Evolutionary conservation across 306 rosid genomes (phyloP).

Genomic region (Leucaena leucocephala): DNA sequence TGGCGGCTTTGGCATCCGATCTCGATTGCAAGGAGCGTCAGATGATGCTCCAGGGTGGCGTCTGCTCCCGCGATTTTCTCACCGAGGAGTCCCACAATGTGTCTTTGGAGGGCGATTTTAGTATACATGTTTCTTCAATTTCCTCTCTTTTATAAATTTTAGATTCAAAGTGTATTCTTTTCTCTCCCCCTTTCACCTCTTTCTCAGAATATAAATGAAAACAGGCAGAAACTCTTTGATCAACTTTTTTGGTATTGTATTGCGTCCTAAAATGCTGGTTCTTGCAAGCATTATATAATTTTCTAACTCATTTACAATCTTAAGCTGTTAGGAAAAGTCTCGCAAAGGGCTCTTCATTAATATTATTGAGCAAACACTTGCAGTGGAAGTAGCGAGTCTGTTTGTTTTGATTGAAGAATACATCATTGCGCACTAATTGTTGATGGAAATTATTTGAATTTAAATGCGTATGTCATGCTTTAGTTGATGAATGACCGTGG

Average conservation of each 20-base stretch:
- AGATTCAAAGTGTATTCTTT: not conserved
- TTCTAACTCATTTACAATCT: not conserved
- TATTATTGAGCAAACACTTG: not conserved
- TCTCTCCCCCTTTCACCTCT: not conserved
- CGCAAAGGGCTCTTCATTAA: not conserved
- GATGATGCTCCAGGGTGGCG: constrained; percentile 64
- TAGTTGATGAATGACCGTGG: not conserved
- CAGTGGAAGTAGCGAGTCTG: not conserved
- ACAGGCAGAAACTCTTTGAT: not conserved
- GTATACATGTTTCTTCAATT: constrained; percentile 79
- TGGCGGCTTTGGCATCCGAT: constrained; percentile 95
- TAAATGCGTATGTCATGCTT: not conserved
- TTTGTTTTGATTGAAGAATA: not conserved
- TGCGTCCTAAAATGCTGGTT: not conserved
- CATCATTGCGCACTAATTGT: not conserved
- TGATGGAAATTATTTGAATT: constrained; percentile 3
- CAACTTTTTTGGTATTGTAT: not conserved
- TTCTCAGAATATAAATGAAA: not conserved
- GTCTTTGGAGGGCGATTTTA: constrained; percentile 95
- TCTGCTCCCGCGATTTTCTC: constrained; percentile 75
- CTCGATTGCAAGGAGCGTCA: constrained; percentile 88
- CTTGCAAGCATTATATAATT: not conserved
- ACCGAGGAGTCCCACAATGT: constrained; percentile 87
- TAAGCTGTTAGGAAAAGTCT: not conserved
- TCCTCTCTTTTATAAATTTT: not conserved